Evolutionary conservation across 2,329 filamentous ascomycete genomes (phyloP).

Genomic region (Trichoderma polysporum): DNA sequence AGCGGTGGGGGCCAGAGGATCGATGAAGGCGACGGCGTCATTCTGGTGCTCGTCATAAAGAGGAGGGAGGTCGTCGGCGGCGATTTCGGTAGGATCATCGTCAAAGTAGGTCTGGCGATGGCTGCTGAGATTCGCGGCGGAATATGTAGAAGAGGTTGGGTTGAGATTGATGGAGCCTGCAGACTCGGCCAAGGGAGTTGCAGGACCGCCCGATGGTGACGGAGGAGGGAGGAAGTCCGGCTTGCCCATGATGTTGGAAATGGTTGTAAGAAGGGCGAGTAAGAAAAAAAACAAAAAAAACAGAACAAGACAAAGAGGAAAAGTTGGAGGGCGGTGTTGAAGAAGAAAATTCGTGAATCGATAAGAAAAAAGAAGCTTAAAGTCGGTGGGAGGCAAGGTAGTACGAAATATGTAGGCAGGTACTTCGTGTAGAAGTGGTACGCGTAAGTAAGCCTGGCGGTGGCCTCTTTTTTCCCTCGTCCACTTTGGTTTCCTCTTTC

Average conservation of each 20-base stretch:
- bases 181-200: conserved; percentile 29
- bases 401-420: not conserved
- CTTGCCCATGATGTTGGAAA: conserved; percentile 29
- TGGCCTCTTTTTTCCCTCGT: not conserved
- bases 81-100: conserved; percentile 38
- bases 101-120: conserved; percentile 36
- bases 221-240: conserved; percentile 21
- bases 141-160: conserved; percentile 21
- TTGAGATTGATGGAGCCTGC: conserved; percentile 31
- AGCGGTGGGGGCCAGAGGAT: conserved; percentile 32
- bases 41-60: conserved; percentile 43
- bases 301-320: not conserved
- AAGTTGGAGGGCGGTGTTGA: not conserved
- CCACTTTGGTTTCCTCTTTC: not conserved
- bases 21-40: conserved; percentile 22
- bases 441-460: not conserved
- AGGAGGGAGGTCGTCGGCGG: conserved; percentile 45
- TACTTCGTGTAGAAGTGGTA: too few species aligned
- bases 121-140: conserved; percentile 19
- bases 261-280: too few species aligned
- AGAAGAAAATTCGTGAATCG: not conserved
- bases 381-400: not conserved
- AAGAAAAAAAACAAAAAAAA: not conserved
- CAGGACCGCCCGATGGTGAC: conserved; percentile 15
- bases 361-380: conserved; percentile 17